Base-by-base conservation (phyloP, 768 basidiomycete species). In the Calocybe gangraenosa region DNA sequence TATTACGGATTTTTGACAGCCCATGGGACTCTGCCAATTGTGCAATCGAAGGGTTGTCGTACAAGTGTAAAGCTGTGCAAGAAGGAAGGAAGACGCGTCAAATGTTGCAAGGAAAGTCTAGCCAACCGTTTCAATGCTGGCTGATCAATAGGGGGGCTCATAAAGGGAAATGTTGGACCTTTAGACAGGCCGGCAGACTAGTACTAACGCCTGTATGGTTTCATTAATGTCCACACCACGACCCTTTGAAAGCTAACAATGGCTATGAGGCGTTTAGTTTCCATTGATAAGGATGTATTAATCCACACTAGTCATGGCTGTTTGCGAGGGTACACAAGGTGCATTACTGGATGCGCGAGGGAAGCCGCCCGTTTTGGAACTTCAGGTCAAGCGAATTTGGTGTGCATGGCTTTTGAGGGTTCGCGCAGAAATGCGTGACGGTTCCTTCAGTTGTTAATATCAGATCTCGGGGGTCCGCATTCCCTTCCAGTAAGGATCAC, bases 51-150 rank as follows among this genome's bases (percentile, higher is more conserved):
- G 20, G 20, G 37, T 43, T 37, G 13, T 40, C 30, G 20, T 37
- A 41, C 31, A 34, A 45, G 35, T 32, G 40, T 15, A 46, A 57
- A 45, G 56, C 56, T 57, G 56, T 57, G 56, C 49, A 50, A 49
- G 49, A 52, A 50, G 49, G 47, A 36, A 23, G 41, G 21, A 28
- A 44, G 9, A 40, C 6, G 40, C 41, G 42, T 28, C 15, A 49
- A 37, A 38, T 23, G 41, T 37, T 28, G 25, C 7, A 31, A 18
- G 35, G 41, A 37, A 37, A 23, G 21, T 31, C 14, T 35, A 22
- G 30, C 35, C 39, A 41, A 51, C 39, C n/a, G 38, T 47, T 30
- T 35, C 15, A 7, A 41, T 18, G 34, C 21, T 35, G 33, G 31
- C 36, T 37, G 46, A 46, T 47, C 21, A 34, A 37, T 46, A 15